Conservation (phyloP, 2,329 filamentous ascomycete species). For the Thelonectria olida region DNA sequence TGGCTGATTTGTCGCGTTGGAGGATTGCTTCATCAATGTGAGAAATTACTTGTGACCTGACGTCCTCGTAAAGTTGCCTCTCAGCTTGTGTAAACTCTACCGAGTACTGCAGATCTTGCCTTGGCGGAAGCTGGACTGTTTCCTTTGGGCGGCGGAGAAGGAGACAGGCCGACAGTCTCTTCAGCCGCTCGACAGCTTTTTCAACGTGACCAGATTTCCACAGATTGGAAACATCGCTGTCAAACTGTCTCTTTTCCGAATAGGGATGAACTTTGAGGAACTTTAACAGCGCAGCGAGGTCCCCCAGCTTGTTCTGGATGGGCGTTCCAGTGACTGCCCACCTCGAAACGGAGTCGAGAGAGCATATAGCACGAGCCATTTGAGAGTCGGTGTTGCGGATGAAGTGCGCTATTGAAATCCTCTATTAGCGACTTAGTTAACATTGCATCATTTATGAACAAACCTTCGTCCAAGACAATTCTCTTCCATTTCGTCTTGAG, state of each 20-base stretch:
- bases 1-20: slow-evolving; percentile 11
- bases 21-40: slow-evolving; percentile 49
- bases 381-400: slow-evolving; percentile 26
- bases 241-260: slow-evolving; percentile 21
- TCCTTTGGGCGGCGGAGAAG: slow-evolving; percentile 51
- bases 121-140: slow-evolving; percentile 49
- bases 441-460: too few relatives aligned
- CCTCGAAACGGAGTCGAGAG: slow-evolving; percentile 46
- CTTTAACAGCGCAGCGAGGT: slow-evolving; percentile 53
- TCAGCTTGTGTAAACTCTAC: slow-evolving; percentile 51
- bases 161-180: slow-evolving; percentile 48
- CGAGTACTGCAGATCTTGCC: slow-evolving; percentile 43
- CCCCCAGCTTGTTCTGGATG: slow-evolving; percentile 55
- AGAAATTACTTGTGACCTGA: slow-evolving; percentile 39
- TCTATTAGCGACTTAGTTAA: too few relatives aligned
- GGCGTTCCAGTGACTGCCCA: slow-evolving; percentile 62
- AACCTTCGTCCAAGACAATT: slow-evolving; percentile 32
- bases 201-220: slow-evolving; percentile 51
- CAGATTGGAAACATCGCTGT: slow-evolving; percentile 29
- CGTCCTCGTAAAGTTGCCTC: slow-evolving; percentile 45
- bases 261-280: slow-evolving; percentile 56
- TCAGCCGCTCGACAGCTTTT: slow-evolving; percentile 50
- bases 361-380: slow-evolving; percentile 45
- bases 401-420: slow-evolving; percentile 16
- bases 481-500: slow-evolving; percentile 49